phyloP scores from a whole-genome alignment of 2,329 filamentous ascomycete genomes.

The Exophiala dermatitidis region DNA sequence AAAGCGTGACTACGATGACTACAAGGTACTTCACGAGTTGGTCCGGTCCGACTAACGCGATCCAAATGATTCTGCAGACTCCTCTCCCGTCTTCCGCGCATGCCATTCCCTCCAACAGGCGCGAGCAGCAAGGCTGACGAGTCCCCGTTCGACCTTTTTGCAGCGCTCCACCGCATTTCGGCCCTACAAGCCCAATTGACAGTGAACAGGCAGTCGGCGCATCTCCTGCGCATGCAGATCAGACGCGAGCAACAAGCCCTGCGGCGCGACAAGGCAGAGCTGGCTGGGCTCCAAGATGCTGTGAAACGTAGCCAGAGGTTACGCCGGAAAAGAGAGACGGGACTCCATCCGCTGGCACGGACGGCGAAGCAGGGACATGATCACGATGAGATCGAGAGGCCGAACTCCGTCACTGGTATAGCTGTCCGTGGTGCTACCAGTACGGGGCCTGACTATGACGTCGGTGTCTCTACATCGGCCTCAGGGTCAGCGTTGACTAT shows the following conservation, averaged over 20 bases:
- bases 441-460: neutral
- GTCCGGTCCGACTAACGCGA: neutral
- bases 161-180: slow-evolving; percentile 31
- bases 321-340: slow-evolving; percentile 32
- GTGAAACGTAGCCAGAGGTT: slow-evolving; percentile 36
- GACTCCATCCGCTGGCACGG: slow-evolving; percentile 30
- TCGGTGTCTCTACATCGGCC: neutral
- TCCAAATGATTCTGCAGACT: slow-evolving; percentile 3
- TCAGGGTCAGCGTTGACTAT: neutral
- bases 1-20: too few relatives aligned
- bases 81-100: slow-evolving; percentile 37
- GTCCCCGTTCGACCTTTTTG: slow-evolving; percentile 39
- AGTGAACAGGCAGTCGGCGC: slow-evolving; percentile 35
- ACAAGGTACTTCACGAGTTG: too few relatives aligned
- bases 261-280: slow-evolving; percentile 35
- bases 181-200: slow-evolving; percentile 35
- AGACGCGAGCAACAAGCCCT: slow-evolving; percentile 38
- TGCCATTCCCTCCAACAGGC: slow-evolving; percentile 39
- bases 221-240: slow-evolving; percentile 38
- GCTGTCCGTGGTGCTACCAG: neutral
- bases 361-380: neutral
- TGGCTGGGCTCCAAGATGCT: slow-evolving; percentile 40
- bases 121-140: slow-evolving; percentile 31
- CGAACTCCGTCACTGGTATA: slow-evolving; percentile 8
- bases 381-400: slow-evolving; percentile 13